Evolutionary conservation across 176 grass and related monocot species (phyloP).

Genomic region (Elaeis guineensis): DNA sequence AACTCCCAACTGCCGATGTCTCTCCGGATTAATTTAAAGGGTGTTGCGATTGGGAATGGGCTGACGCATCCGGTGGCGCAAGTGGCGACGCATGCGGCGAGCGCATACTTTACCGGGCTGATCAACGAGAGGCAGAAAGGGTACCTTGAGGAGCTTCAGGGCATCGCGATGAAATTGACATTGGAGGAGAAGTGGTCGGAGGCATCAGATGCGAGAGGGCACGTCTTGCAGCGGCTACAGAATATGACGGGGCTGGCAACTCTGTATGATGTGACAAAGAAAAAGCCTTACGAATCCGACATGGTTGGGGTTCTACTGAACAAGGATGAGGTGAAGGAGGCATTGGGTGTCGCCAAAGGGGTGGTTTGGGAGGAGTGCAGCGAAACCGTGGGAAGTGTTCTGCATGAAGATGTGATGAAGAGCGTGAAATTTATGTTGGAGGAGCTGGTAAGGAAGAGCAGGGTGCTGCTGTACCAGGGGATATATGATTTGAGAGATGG

Average conservation of each 20-base stretch:
- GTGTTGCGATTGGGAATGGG: slow-evolving; percentile 58
- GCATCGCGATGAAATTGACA: slow-evolving; percentile 16
- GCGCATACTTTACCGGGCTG: slow-evolving; percentile 55
- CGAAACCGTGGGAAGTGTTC: slow-evolving; percentile 4
- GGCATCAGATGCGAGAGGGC: slow-evolving; percentile 27
- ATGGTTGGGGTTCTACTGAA: slow-evolving; percentile 34
- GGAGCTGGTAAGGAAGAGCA: slow-evolving; percentile 27
- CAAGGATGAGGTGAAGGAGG: slow-evolving; percentile 36
- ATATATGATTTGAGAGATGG: slow-evolving; percentile 34
- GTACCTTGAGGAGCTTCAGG: slow-evolving; percentile 32
- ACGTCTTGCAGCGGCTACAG: slow-evolving; percentile 18
- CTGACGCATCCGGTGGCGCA: slow-evolving; percentile 54
- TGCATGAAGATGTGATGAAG: slow-evolving; percentile 59
- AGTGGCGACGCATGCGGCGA: slow-evolving; percentile 49
- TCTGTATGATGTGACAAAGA: slow-evolving; percentile 35
- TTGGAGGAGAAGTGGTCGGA: slow-evolving; percentile 17
- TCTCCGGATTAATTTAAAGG: slow-evolving; percentile 32
- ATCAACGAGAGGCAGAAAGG: slow-evolving; percentile 41
- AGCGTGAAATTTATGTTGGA: slow-evolving; percentile 50
- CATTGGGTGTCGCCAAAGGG: slow-evolving; percentile 22
- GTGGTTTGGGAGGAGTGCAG: slow-evolving; percentile 32
- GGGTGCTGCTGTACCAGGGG: slow-evolving; percentile 49
- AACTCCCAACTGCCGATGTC: slow-evolving; percentile 10
- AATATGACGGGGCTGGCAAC: slow-evolving; percentile 35
- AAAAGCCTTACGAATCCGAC: slow-evolving; percentile 16